Evolutionary conservation across 257 asterid genomes (phyloP).

Genomic region (Plectranthus barbatus): DNA sequence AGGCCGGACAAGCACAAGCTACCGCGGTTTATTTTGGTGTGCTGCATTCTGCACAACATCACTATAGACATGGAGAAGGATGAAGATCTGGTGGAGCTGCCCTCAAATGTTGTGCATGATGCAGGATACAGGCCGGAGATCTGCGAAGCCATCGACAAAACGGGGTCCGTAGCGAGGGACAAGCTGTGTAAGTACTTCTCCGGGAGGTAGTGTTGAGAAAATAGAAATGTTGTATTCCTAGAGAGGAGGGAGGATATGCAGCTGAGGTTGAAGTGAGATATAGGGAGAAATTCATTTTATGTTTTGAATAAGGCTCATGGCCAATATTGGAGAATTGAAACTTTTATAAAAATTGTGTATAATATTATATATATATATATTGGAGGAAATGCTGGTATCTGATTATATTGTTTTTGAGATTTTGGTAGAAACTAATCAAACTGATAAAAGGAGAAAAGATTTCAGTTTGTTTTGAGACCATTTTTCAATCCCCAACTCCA

Average conservation of each 20-base stretch:
- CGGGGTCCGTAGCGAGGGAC: conserved; percentile 44
- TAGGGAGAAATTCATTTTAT: background rate
- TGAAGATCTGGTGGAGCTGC: conserved; percentile 21
- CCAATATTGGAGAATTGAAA: background rate
- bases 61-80: conserved; percentile 70
- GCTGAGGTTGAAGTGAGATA: background rate
- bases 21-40: conserved; percentile 63
- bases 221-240: too few species aligned
- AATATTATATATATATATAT: too few species aligned
- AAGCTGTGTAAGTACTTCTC: conserved; percentile 34
- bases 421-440: too few species aligned
- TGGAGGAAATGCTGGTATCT: too few species aligned
- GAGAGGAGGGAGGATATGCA: background rate
- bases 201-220: conserved; percentile 23
- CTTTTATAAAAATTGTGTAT: too few species aligned
- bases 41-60: too few species aligned
- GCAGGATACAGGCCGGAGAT: conserved; percentile 40
- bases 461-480: too few species aligned
- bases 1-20: conserved; percentile 81
- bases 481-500: too few species aligned
- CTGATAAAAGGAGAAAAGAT: too few species aligned
- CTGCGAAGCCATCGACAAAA: conserved; percentile 35
- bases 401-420: too few species aligned
- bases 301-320: background rate
- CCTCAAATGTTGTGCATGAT: conserved; percentile 31